Evolutionary conservation across 306 rosid species (phyloP).

Genomic region (Prunus padus): DNA sequence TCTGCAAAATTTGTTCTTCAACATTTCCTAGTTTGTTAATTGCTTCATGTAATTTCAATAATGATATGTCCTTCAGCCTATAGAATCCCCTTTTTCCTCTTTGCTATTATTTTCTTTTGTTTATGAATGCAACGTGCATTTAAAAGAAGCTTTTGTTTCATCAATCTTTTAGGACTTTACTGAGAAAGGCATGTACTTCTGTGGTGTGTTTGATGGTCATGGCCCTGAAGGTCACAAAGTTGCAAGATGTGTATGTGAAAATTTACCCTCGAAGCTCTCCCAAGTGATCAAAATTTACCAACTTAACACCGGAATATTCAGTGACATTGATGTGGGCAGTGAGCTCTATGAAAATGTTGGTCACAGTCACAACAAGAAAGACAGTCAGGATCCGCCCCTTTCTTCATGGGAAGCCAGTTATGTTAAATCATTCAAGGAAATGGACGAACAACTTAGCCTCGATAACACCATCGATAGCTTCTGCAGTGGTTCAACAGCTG

Average conservation of each 20-base stretch:
- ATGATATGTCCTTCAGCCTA: neutral
- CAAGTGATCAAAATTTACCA: conserved; percentile 52
- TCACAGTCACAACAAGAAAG: neutral
- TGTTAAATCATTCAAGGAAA: conserved; percentile 56
- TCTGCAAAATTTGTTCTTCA: neutral
- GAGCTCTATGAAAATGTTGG: conserved; percentile 2
- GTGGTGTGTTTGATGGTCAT: conserved; percentile 98
- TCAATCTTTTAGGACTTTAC: conserved; percentile 46
- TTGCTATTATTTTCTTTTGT: neutral
- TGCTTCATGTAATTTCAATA: neutral
- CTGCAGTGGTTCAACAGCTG: conserved; percentile 91
- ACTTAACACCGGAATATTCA: conserved; percentile 25
- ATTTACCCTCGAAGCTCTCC: conserved; percentile 69
- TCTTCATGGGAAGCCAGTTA: conserved; percentile 74
- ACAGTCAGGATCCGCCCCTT: conserved; percentile 32
- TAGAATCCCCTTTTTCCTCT: neutral
- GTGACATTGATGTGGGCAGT: conserved; percentile 11
- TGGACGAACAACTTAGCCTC: conserved; percentile 56
- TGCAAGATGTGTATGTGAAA: conserved; percentile 59
- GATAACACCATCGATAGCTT: conserved; percentile 64
- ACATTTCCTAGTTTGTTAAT: neutral
- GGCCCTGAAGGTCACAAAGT: conserved; percentile 85
- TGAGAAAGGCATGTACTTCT: conserved; percentile 55
- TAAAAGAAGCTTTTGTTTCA: neutral
- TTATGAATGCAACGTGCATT: neutral